A percentile compares a stretch with the other conserved stretches of the same genome.
These are phyloP conservation scores for Candida saitoana DNA, from an alignment of 805 yeast genomes.

Conservation along the genomic window DNA sequence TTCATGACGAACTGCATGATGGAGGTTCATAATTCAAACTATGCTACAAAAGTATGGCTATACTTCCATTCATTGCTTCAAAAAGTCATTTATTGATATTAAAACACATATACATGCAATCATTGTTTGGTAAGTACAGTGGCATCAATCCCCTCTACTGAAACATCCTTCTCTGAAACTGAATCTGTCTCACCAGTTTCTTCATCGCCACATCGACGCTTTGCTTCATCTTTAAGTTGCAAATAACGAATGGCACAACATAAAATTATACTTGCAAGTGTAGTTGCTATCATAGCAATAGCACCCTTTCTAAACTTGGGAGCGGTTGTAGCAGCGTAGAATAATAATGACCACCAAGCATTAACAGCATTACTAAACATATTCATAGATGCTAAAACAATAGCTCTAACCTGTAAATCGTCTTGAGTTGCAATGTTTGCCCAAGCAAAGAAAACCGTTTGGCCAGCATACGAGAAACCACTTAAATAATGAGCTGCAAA, in stretches of 20 bases:
- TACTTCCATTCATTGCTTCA: no score
- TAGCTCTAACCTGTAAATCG: slow-evolving; percentile 61
- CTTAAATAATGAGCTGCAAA: slow-evolving; percentile 55
- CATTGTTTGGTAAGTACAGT: neutral
- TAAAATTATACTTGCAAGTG: slow-evolving; percentile 37
- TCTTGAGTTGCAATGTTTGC: slow-evolving; percentile 55
- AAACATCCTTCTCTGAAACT: neutral
- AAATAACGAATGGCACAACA: slow-evolving; percentile 40
- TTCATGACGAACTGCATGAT: no score
- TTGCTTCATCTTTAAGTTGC: slow-evolving; percentile 35
- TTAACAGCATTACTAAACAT: slow-evolving; percentile 61
- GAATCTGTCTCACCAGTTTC: neutral
- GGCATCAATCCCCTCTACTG: neutral
- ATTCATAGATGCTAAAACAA: slow-evolving; percentile 62
- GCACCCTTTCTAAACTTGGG: slow-evolving; percentile 52
- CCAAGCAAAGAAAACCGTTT: slow-evolving; percentile 60
- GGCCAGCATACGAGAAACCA: slow-evolving; percentile 56
- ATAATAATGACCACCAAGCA: slow-evolving; percentile 60
- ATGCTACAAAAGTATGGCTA: no score
- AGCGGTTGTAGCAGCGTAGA: slow-evolving; percentile 48
- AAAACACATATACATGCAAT: no score
- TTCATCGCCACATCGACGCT: neutral
- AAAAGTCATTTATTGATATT: no score
- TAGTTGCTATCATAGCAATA: slow-evolving; percentile 55
- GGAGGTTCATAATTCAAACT: no score